Evolutionary conservation across 345 rosid genomes (phyloP).

Genomic region (Eucalyptus globulus): DNA sequence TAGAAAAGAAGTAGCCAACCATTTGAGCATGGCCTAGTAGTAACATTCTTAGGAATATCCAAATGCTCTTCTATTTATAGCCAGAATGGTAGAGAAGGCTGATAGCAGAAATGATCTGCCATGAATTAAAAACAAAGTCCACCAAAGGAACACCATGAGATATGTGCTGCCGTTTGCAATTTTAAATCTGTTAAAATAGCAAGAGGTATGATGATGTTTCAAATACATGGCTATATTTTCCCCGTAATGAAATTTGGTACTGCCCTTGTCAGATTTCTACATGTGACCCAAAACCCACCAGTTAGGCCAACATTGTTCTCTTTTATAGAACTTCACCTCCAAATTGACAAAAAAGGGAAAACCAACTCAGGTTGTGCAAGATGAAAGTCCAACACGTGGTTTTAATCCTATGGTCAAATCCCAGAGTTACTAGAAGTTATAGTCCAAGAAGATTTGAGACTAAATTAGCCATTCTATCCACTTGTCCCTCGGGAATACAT

Average conservation of each 20-base stretch:
- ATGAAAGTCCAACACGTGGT: background rate
- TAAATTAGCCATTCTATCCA: background rate
- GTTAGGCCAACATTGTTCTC: background rate
- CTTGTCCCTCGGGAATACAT: background rate
- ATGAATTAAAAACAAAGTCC: background rate
- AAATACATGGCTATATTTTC: background rate
- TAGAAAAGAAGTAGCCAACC: background rate
- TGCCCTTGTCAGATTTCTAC: background rate
- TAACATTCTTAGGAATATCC: background rate
- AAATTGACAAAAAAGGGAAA: background rate
- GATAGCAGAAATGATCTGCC: background rate
- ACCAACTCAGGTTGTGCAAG: background rate
- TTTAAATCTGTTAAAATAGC: background rate
- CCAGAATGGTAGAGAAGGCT: background rate
- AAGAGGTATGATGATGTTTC: background rate
- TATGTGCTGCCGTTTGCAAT: background rate
- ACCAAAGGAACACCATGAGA: background rate
- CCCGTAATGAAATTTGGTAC: background rate
- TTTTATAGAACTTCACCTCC: background rate
- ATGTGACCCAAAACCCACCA: background rate
- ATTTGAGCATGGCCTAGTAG: background rate
- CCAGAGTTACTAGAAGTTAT: background rate
- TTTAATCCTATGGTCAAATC: background rate
- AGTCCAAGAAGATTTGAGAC: background rate
- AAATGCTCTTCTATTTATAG: background rate